Evolutionary conservation across 768 basidiomycete genomes (phyloP), one percentile per base, ranked within the genome.

Genomic region (Sistotremastrum suecicum): DNA sequence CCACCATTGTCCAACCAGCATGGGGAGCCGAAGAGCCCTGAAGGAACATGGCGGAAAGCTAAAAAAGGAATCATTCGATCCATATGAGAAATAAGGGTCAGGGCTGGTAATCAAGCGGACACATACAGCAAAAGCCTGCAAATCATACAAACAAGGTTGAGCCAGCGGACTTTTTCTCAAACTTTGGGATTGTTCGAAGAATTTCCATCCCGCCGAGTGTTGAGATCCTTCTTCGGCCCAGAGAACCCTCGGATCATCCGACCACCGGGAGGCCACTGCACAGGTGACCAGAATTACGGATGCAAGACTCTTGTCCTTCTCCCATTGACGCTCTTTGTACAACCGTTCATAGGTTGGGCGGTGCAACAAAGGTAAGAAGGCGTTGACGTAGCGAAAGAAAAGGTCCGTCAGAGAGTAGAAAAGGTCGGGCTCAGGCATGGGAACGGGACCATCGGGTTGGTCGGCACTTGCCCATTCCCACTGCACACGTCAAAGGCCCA

Each of bases 331-430:
- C 3, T 72, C 67, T 1, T 51, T 53, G 28, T 80, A 52, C 11
- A 66, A 63, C 28, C 64, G 62, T 36, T 78, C 69, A 51, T 91
- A 87, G 4, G 74, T 74, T 0, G 76, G 77, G 3, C 77, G 71
- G 53, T 90, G 87, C 4, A 94, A 66, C 3, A 91, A 66, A 1
- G 87, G 85, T 0, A 73, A 53, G 45, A 71, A 64, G n/a, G 68
- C 48, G 54, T 88, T 83, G 48, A 69, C 45, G 34, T 71, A 50
- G 1, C 50, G 48, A 56, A 91, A 94, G 54, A 81, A 89, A 29
- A 76, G 60, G 34, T 79, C 69, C 35, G 86, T 60, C 36, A 91
- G 67, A 0, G 52, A 39, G 5, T 49, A 38, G 9, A 73, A 63
- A 39, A 90, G 69, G 36, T 50, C 66, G 3, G 50, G 41, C 0